These are phyloP conservation scores for Aspergillus steynii DNA, from an alignment of 495 filamentous ascomycete species.

Conservation along the genomic window DNA sequence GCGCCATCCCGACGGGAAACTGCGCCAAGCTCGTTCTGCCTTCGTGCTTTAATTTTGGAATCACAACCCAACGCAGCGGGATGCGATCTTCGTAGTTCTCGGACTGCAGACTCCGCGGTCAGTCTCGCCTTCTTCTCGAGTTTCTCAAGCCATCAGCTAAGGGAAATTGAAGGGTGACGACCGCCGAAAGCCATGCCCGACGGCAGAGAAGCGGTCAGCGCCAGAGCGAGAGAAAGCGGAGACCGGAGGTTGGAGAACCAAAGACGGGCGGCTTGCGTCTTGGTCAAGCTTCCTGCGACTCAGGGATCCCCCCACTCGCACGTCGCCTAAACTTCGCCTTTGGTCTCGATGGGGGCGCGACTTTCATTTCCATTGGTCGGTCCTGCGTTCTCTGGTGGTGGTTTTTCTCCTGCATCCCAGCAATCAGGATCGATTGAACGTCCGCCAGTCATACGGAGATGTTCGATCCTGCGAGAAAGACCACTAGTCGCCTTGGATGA, in stretches of 20 bases:
- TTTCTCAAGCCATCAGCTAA: neutral
- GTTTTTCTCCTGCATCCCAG: conserved; percentile 13
- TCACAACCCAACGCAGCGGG: neutral
- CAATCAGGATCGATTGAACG: conserved; percentile 20
- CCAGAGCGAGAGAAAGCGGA: neutral
- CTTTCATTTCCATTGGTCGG: neutral
- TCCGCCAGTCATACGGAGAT: neutral
- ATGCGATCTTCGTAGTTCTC: neutral
- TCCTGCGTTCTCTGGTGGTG: conserved; percentile 8
- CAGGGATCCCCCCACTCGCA: conserved; percentile 25
- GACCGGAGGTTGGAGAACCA: neutral
- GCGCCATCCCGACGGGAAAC: conserved; percentile 1
- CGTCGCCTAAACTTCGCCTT: neutral
- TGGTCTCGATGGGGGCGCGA: neutral
- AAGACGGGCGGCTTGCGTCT: conserved; percentile 11
- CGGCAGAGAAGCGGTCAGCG: conserved; percentile 9
- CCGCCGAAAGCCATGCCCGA: conserved; percentile 12
- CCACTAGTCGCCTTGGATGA: conserved; percentile 3
- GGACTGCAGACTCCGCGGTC: too few species aligned
- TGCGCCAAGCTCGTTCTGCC: neutral
- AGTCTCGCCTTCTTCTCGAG: too few species aligned
- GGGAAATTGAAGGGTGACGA: conserved; percentile 6
- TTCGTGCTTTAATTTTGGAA: neutral
- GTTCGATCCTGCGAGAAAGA: neutral
- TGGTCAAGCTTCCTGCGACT: conserved; percentile 28